These are phyloP conservation scores for Megacollybia marginata DNA, from an alignment of 768 basidiomycete species.

Conservation along the genomic window DNA sequence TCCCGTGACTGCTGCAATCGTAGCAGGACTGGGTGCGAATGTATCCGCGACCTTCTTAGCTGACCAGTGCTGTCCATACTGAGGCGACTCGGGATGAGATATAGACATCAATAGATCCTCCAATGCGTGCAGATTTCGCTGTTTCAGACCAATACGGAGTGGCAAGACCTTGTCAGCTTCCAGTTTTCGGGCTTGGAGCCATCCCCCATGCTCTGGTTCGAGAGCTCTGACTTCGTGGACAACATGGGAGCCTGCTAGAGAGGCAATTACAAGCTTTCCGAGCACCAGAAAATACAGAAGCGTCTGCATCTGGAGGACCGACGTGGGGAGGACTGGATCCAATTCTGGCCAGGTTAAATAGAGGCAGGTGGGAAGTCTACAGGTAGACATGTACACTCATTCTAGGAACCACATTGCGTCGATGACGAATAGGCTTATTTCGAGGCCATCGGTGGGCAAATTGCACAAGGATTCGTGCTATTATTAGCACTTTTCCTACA, in stretches of 20 bases:
- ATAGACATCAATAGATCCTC: constrained; percentile 34
- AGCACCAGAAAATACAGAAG: too few species aligned
- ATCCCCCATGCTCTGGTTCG: constrained; percentile 19
- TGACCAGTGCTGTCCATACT: constrained; percentile 41
- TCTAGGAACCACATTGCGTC: too few species aligned
- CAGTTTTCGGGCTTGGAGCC: constrained; percentile 22
- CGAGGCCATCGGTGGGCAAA: too few species aligned
- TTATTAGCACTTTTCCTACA: too few species aligned
- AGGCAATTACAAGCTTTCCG: too few species aligned
- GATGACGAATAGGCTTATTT: too few species aligned
- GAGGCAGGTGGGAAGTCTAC: too few species aligned
- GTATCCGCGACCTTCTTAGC: constrained; percentile 28
- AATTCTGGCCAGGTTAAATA: too few species aligned
- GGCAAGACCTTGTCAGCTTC: constrained; percentile 27
- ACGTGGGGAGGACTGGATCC: too few species aligned
- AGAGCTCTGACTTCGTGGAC: constrained; percentile 31
- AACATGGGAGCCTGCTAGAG: constrained; percentile 8
- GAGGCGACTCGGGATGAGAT: constrained; percentile 34
- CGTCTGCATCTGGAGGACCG: too few species aligned
- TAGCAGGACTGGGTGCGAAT: constrained; percentile 32
- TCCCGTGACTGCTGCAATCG: constrained; percentile 26
- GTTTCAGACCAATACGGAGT: constrained; percentile 36
- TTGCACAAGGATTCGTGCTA: too few species aligned
- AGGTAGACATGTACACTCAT: too few species aligned
- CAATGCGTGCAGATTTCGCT: constrained; percentile 31